phyloP scores from a whole-genome alignment of 805 yeast species.

The Candida dajiaensis region DNA sequence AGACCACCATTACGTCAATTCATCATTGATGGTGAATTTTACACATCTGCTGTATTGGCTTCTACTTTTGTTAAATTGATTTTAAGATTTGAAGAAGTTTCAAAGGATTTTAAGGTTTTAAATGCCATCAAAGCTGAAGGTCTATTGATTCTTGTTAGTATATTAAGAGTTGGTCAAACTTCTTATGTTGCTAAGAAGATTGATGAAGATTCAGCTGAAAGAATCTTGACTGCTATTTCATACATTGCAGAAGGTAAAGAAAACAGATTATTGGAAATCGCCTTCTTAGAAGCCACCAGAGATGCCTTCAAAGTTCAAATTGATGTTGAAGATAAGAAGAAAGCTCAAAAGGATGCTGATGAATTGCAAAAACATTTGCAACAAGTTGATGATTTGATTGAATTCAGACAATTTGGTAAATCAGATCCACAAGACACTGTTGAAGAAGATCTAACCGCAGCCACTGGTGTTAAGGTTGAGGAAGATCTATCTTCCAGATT shows the following conservation, averaged over 20 bases:
- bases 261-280: constrained; percentile 42
- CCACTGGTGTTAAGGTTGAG: constrained; percentile 43
- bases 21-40: constrained; percentile 82
- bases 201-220: constrained; percentile 96
- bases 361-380: constrained; percentile 59
- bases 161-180: constrained; percentile 82
- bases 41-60: constrained; percentile 81
- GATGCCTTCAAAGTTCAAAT: constrained; percentile 76
- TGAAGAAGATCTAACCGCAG: constrained; percentile 56
- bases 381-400: constrained; percentile 71
- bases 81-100: constrained; percentile 59
- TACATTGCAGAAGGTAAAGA: constrained; percentile 65
- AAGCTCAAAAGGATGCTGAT: constrained; percentile 49
- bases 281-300: constrained; percentile 84
- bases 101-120: constrained; percentile 47
- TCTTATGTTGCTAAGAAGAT: constrained; percentile 63
- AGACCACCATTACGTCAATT: constrained; percentile 77
- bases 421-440: constrained; percentile 38
- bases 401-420: constrained; percentile 71
- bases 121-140: constrained; percentile 95
- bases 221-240: constrained; percentile 82
- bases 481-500: constrained; percentile 71
- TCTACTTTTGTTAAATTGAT: constrained; percentile 86
- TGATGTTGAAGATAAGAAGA: constrained; percentile 50
- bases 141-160: constrained; percentile 83